Evolutionary conservation across 2,329 filamentous ascomycete species (phyloP), one percentile per base, ranked within the genome.

Genomic region (Plenodomus biglobosus): DNA sequence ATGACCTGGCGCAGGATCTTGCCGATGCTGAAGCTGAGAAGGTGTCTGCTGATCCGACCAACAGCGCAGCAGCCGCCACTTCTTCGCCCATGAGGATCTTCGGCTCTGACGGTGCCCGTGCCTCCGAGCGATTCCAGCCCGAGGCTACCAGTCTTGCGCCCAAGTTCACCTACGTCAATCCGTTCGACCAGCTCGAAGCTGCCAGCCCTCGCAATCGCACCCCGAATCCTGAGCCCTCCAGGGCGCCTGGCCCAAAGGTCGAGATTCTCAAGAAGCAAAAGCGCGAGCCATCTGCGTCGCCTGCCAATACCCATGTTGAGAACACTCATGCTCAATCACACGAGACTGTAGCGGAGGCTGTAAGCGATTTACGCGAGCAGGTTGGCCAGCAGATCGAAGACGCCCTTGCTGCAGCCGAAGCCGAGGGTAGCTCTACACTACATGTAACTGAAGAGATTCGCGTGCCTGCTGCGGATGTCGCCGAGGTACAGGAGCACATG

Each of bases 141-240:
- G 66, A 71, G 30, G 48, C 71, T 1, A 44, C 52, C 8, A 42
- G 56, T 17, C 56, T 68, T 34, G 62, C 71, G 7, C 64, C 78
- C 44, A 76, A 85, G 44, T 88, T 88, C 68, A 87, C 80, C 21
- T 88, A 88, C 70, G 79, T 85, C 60, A 89, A 89, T 60, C 86
- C 86, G 1, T 89, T 89, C 60, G 85, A 88, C 48, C 80, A 86
- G 62, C 74, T 89, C 52, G 81, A 84, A 48, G 83, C 84, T 37
- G 84, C 84, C 2, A 87, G 84, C 52, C 83, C 84, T 32, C 80
- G 81, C 43, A 83, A 82, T 54, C 63, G 66, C 35, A 70, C 69
- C 3, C 68, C 69, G 3, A 58, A 53, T 8, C 56, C 61, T 32
- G 64, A 64, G 8, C 48, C 48, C 27, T 45, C 61, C 5, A 59